These are phyloP conservation scores for Brachypodium distachyon DNA, from an alignment of 202 grass and related monocot species.

Conservation along the genomic window DNA sequence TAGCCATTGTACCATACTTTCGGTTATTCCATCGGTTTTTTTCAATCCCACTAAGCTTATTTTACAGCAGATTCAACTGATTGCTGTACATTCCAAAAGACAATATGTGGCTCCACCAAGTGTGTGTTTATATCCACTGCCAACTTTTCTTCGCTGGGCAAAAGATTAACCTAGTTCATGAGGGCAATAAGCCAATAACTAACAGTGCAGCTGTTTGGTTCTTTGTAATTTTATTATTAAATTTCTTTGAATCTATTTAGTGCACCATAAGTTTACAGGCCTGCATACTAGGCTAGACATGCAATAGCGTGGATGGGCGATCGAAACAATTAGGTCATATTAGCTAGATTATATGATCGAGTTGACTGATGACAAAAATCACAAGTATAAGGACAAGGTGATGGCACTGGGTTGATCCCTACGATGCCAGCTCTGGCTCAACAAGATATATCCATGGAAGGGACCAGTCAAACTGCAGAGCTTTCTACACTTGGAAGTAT, in stretches of 20 bases:
- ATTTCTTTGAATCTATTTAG: background rate
- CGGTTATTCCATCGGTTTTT: background rate
- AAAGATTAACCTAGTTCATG: background rate
- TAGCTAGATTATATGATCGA: background rate
- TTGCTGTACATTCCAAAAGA: background rate
- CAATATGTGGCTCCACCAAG: background rate
- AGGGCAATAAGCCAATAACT: background rate
- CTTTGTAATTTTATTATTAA: background rate
- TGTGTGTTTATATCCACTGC: background rate
- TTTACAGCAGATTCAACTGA: background rate
- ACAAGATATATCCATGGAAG: background rate
- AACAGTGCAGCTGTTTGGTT: background rate
- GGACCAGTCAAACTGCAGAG: background rate
- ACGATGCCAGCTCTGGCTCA: background rate
- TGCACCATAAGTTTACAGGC: background rate
- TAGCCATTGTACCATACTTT: background rate
- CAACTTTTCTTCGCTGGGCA: background rate
- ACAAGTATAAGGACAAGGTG: background rate
- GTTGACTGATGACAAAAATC: background rate
- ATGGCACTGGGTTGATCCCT: background rate
- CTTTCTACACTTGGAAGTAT: background rate
- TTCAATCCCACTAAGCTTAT: background rate
- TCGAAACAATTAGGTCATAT: background rate
- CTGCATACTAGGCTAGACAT: background rate
- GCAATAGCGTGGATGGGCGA: background rate